Conservation (phyloP, 768 basidiomycete genomes). For the Scleroderma citrinum region DNA sequence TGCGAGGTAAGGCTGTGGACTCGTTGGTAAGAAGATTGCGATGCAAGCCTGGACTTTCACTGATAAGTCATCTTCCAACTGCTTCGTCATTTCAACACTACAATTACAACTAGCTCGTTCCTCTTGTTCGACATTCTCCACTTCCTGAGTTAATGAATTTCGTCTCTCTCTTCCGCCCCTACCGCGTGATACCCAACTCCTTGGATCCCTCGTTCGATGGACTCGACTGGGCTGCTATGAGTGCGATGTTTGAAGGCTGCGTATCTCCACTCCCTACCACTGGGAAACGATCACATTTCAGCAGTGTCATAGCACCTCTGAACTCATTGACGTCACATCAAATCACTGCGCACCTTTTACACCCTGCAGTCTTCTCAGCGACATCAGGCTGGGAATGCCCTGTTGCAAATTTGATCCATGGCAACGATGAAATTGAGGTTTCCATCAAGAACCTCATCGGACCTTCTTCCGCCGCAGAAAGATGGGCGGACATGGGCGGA, state of each 20-base stretch:
- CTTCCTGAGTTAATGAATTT: conserved; percentile 81
- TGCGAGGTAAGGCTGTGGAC: conserved; percentile 42
- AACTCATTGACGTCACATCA: conserved; percentile 15
- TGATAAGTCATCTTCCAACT: not conserved
- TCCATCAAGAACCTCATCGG: conserved; percentile 65
- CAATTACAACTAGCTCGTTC: conserved; percentile 54
- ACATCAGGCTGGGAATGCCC: not conserved
- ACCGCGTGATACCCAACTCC: conserved; percentile 75
- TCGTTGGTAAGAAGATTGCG: conserved; percentile 48
- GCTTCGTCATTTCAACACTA: not conserved
- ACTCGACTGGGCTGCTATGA: conserved; percentile 71
- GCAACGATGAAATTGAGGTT: conserved; percentile 37
- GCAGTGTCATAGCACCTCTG: conserved; percentile 18
- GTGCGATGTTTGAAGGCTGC: conserved; percentile 58
- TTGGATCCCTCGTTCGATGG: conserved; percentile 44
- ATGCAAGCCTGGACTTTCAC: not conserved
- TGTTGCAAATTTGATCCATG: conserved; percentile 1
- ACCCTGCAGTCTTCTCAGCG: conserved; percentile 12
- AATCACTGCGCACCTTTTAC: conserved; percentile 13
- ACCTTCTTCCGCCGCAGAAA: conserved; percentile 41
- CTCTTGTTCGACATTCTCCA: conserved; percentile 81
- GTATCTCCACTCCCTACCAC: conserved; percentile 27
- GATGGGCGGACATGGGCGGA: conserved; percentile 51
- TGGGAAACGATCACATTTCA: conserved; percentile 1
- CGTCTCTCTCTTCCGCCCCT: conserved; percentile 77